A percentile compares a stretch with the other conserved stretches of the same genome.
Conservation (phyloP, 352 stramenopile genomes). For the Pythium myriotylum region DNA sequence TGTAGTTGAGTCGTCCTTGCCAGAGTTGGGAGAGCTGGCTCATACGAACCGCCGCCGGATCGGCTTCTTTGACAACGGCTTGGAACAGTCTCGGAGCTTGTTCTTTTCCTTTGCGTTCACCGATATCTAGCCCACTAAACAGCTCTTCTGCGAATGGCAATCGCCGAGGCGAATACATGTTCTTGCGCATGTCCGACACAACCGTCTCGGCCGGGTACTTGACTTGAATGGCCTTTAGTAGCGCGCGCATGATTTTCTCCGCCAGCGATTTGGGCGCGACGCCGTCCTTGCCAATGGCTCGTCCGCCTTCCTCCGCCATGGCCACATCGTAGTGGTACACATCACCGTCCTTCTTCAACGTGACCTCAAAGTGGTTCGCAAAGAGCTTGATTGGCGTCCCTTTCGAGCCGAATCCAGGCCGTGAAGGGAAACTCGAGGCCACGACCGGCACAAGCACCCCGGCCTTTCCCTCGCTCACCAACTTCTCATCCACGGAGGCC, state of each 20-base stretch:
- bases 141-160: slow-evolving; percentile 50
- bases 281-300: slow-evolving; percentile 11
- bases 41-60: slow-evolving; percentile 65
- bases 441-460: slow-evolving; percentile 44
- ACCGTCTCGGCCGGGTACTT: slow-evolving; percentile 42
- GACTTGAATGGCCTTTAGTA: slow-evolving; percentile 42
- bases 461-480: no score
- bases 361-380: slow-evolving; percentile 74
- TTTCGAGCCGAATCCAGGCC: slow-evolving; percentile 56
- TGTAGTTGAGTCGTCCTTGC: slow-evolving; percentile 64
- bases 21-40: slow-evolving; percentile 63
- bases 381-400: slow-evolving; percentile 45
- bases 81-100: slow-evolving; percentile 42
- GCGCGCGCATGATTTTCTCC: slow-evolving; percentile 53
- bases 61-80: slow-evolving; percentile 50
- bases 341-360: slow-evolving; percentile 46
- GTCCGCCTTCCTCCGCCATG: slow-evolving; percentile 53
- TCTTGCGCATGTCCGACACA: slow-evolving; percentile 59
- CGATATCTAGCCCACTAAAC: slow-evolving; percentile 54
- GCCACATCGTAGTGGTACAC: slow-evolving; percentile 78
- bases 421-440: slow-evolving; percentile 47
- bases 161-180: slow-evolving; percentile 48
- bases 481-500: slow-evolving; percentile 33
- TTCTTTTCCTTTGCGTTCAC: slow-evolving; percentile 21
- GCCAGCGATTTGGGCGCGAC: slow-evolving; percentile 50